A percentile compares a stretch with the other conserved stretches of the same genome.
These are phyloP conservation scores for Candolleomyces eurysporus DNA, from an alignment of 768 basidiomycete species.

Conservation along the genomic window DNA sequence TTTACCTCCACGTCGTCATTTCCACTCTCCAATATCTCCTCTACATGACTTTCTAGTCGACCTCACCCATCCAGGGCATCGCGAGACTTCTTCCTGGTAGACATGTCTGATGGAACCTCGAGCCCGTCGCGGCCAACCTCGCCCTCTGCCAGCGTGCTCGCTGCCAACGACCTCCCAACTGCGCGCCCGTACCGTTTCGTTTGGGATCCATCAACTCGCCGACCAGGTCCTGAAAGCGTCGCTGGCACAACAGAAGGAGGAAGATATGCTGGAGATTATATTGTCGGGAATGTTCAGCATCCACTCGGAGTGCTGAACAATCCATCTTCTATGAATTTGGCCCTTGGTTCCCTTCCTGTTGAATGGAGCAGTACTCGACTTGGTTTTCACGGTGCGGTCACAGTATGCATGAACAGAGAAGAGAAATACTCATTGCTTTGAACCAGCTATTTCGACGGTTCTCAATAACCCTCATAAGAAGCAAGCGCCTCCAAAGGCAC, in stretches of 20 bases:
- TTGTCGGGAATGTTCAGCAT: slow-evolving; percentile 43
- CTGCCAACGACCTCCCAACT: slow-evolving; percentile 34
- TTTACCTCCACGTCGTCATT: not conserved
- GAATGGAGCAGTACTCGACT: slow-evolving; percentile 82
- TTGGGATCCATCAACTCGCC: slow-evolving; percentile 63
- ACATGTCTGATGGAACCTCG: slow-evolving; percentile 51
- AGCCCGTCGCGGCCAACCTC: slow-evolving; percentile 52
- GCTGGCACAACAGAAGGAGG: slow-evolving; percentile 72
- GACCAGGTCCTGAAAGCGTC: slow-evolving; percentile 67
- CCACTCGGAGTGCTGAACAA: slow-evolving; percentile 46
- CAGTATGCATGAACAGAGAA: too few relatives aligned
- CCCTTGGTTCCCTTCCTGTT: slow-evolving; percentile 47
- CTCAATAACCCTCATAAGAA: slow-evolving; percentile 86
- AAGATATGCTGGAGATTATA: slow-evolving; percentile 49
- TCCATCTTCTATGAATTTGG: slow-evolving; percentile 47
- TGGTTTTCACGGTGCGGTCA: slow-evolving; percentile 80
- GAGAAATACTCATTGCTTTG: not conserved
- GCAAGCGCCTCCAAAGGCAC: slow-evolving; percentile 84
- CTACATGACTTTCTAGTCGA: not conserved
- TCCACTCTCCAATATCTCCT: not conserved
- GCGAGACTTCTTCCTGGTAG: not conserved
- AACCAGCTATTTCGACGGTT: slow-evolving; percentile 86
- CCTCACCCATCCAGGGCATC: not conserved
- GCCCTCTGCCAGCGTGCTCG: slow-evolving; percentile 47
- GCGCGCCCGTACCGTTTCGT: slow-evolving; percentile 70